Conservation (phyloP, 2,329 filamentous ascomycete genomes). For the Plectosphaerella sp. region DNA sequence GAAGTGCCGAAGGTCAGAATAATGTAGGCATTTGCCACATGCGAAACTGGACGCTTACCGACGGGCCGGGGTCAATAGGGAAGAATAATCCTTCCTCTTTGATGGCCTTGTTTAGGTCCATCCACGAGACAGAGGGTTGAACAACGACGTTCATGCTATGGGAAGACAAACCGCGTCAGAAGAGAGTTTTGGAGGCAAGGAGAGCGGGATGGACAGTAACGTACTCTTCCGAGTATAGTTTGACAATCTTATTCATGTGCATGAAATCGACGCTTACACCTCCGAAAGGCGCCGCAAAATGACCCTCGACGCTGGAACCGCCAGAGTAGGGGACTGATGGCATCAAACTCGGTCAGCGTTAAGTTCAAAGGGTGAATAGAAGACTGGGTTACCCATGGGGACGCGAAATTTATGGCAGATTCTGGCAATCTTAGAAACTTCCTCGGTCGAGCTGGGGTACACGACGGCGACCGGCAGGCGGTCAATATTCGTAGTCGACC, state of each 20-base stretch:
- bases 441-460: constrained; percentile 56
- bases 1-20: neutral
- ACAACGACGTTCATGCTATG: constrained; percentile 85
- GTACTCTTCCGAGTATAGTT: neutral
- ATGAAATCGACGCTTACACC: neutral
- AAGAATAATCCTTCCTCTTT: constrained; percentile 79
- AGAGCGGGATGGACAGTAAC: neutral
- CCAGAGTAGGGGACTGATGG: constrained; percentile 62
- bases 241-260: neutral
- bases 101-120: constrained; percentile 68
- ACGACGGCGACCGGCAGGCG: constrained; percentile 58
- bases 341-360: neutral
- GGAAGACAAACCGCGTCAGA: neutral
- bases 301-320: neutral
- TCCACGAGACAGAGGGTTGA: constrained; percentile 89
- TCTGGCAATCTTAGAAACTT: constrained; percentile 56
- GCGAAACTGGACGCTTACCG: neutral
- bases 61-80: constrained; percentile 68
- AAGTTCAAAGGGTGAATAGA: neutral
- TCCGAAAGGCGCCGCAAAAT: neutral
- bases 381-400: constrained; percentile 54
- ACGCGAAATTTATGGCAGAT: constrained; percentile 78
- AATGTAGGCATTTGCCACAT: neutral
- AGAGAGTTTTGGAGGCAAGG: neutral
- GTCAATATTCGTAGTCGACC: neutral